Conservation (phyloP, 2,329 filamentous ascomycete genomes). For the Aspergillus phoenicis region DNA sequence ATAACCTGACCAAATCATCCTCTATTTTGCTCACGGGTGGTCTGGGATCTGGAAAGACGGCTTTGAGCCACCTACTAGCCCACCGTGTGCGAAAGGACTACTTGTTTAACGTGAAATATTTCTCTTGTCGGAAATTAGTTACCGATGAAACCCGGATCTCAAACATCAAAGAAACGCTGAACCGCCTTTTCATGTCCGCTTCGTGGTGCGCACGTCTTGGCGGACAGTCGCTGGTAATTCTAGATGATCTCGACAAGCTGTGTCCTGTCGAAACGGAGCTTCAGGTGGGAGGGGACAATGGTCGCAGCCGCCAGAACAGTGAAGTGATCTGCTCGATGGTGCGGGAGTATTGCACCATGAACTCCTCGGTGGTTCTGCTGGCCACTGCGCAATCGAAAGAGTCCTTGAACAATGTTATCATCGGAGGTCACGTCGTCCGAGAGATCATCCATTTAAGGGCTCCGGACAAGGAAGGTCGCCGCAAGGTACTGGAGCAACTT, state of each 20-base stretch:
- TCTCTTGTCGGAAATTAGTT: conserved; percentile 81
- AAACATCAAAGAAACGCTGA: conserved; percentile 86
- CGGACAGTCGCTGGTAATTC: conserved; percentile 78
- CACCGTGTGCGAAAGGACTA: conserved; percentile 70
- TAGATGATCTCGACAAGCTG: conserved; percentile 91
- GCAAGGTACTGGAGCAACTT: conserved; percentile 80
- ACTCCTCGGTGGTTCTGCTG: conserved; percentile 80
- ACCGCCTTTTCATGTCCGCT: conserved; percentile 81
- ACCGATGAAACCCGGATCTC: conserved; percentile 89
- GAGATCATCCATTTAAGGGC: conserved; percentile 90
- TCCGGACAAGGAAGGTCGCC: conserved; percentile 85
- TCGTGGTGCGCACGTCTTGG: conserved; percentile 89
- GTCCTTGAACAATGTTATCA: conserved; percentile 82
- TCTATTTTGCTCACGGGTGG: conserved; percentile 88
- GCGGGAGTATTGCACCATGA: conserved; percentile 76
- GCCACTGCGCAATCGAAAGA: conserved; percentile 94
- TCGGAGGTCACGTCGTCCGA: conserved; percentile 87
- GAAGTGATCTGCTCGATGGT: conserved; percentile 84
- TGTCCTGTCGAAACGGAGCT: conserved; percentile 94
- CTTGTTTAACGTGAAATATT: conserved; percentile 81
- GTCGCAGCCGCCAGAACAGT: conserved; percentile 86
- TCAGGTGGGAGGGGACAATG: conserved; percentile 90
- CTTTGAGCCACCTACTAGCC: conserved; percentile 74
- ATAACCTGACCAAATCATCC: conserved; percentile 79
- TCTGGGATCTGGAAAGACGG: conserved; percentile 87